These are phyloP conservation scores for Neofusicoccum ribis DNA, from an alignment of 2,329 filamentous ascomycete genomes.

Conservation along the genomic window DNA sequence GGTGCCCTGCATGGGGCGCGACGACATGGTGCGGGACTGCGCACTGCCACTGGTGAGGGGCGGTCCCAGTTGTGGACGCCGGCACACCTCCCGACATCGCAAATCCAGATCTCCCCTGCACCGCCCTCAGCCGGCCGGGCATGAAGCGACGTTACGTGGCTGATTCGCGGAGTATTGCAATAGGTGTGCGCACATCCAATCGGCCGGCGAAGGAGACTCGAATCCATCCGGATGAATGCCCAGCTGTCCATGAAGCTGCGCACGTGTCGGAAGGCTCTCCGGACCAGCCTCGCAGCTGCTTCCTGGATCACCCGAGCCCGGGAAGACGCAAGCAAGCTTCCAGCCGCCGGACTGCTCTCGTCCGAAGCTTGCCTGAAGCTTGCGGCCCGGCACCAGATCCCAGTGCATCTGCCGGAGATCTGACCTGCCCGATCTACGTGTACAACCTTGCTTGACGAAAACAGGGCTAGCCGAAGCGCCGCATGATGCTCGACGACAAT, in stretches of 20 bases:
- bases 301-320: background rate
- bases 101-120: background rate
- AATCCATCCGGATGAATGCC: too few species aligned
- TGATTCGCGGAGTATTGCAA: too few species aligned
- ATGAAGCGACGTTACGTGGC: too few species aligned
- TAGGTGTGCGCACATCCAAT: too few species aligned
- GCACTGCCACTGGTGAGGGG: background rate
- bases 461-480: background rate
- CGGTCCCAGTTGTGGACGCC: background rate
- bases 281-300: background rate
- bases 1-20: too few species aligned
- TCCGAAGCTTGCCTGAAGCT: background rate
- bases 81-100: background rate
- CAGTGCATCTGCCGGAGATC: constrained; percentile 9
- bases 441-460: background rate
- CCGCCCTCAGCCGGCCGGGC: background rate
- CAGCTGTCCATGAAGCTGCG: too few species aligned
- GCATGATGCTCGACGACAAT: background rate
- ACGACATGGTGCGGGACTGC: too few species aligned
- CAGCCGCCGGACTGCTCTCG: background rate
- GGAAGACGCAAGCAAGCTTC: background rate
- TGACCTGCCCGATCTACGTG: background rate
- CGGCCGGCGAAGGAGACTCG: too few species aligned
- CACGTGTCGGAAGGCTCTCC: background rate
- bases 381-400: constrained; percentile 2